A percentile compares a stretch with the other conserved stretches of the same genome.
Evolutionary conservation across 306 rosid genomes (phyloP).

Genomic region (Cyclanthera cordifolia): DNA sequence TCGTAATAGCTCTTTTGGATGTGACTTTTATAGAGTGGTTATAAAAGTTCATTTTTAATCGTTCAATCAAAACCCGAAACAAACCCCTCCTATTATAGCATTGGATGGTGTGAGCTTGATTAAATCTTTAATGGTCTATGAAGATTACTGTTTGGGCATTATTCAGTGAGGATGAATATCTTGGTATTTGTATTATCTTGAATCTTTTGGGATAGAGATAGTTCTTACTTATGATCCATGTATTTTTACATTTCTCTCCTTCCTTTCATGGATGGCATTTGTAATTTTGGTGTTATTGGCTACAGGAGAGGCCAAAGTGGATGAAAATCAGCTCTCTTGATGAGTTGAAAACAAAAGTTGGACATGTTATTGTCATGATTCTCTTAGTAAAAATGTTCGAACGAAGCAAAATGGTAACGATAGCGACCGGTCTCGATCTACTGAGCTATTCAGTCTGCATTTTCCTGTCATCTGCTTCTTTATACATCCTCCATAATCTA

Average conservation of each 20-base stretch:
- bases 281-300: slow-evolving; percentile 3
- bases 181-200: background rate
- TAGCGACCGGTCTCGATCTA: slow-evolving; percentile 69
- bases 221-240: background rate
- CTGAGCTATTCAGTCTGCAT: slow-evolving; percentile 78
- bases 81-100: too few species aligned
- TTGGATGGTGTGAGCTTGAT: background rate
- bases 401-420: slow-evolving; percentile 89
- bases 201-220: background rate
- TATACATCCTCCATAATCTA: slow-evolving; percentile 86
- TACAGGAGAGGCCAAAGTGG: slow-evolving; percentile 83
- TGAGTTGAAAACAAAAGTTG: slow-evolving; percentile 89
- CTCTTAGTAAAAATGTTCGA: slow-evolving; percentile 94
- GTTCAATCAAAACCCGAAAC: too few species aligned
- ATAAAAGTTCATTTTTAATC: too few species aligned
- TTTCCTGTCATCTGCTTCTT: slow-evolving; percentile 82
- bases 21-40: too few species aligned
- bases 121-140: background rate
- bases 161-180: too few species aligned
- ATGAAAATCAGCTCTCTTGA: slow-evolving; percentile 89
- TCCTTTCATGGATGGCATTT: background rate
- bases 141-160: too few species aligned
- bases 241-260: background rate
- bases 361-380: slow-evolving; percentile 94
- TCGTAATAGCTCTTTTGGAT: too few species aligned